Evolutionary conservation across 2,329 filamentous ascomycete genomes (phyloP), one percentile per base, ranked within the genome.

Genomic region (Calonectria pseudoturangicola): DNA sequence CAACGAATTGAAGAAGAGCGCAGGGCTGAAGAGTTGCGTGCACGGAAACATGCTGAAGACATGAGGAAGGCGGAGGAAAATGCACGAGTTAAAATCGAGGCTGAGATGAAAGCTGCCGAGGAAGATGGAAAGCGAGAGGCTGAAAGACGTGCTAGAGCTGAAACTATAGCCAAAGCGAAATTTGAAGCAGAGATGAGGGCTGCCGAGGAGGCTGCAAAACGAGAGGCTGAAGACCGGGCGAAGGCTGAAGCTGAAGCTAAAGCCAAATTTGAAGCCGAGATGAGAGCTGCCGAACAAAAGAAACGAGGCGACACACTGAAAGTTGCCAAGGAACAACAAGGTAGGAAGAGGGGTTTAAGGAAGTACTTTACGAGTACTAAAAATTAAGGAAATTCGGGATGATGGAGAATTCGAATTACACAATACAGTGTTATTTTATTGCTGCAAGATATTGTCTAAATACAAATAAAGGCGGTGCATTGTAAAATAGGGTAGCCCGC

Each of bases 1-100:
- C 83, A 84, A 73, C 85, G 89, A 68, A 85, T 90, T 8, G 87
- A 87, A 28, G 72, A 65, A n/a, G 69, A 72, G 47, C 69, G 72
- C 56, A 72, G 72, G 45, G 69, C 69, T n/a, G 69, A 74, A 30
- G 72, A 74, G 16, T 66, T 69, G 41, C 68, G 72, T 15, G 72
- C 70, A 84, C 65, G 87, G 86, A 87, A 86, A 75, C 81, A 85
- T 2, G 86, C 86, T 36, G 87, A 87, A 27, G 87, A 88, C 21
- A 82, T 85, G 76, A 72, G 83, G 66, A 83, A 80, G 69, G 85
- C 85, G 1, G 81, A 88, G 33, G 78, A 79, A 54, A 76, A 43
- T 30, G 78, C 78, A 12, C 72, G 73, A 58, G 21, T 75, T 3
- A 85, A 89, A 70, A 85, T 90, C 25, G 87, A 88, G 39, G 77